Percentiles rank a stretch among this genome's conserved stretches.
phyloP scores from a whole-genome alignment of 176 grass and related monocot species.

The Cocos nucifera region DNA sequence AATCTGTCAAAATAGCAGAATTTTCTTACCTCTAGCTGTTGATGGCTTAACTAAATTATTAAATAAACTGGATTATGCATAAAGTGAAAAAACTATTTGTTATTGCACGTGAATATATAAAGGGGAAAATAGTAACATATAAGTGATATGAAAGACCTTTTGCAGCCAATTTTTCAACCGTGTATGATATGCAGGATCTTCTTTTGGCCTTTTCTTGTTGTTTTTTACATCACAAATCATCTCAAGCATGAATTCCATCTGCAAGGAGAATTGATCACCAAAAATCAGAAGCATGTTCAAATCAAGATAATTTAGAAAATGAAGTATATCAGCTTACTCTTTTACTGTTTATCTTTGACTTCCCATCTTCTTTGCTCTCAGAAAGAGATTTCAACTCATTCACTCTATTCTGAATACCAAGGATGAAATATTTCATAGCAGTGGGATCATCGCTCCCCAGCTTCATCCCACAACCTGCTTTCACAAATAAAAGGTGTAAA shows the following conservation, averaged over 20 bases:
- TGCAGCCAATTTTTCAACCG: constrained; percentile 95
- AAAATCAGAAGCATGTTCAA: constrained; percentile 15
- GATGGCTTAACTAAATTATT: too few species aligned
- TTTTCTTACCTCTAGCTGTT: too few species aligned
- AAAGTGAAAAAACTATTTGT: too few species aligned
- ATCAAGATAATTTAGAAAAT: constrained; percentile 11
- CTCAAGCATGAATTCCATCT: constrained; percentile 97
- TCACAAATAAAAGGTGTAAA: too few species aligned
- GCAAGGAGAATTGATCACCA: constrained; percentile 22
- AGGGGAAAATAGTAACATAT: too few species aligned
- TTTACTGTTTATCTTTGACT: constrained; percentile 49
- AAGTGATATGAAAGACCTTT: constrained; percentile 36
- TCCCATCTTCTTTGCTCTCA: constrained; percentile 30
- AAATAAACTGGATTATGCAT: too few species aligned
- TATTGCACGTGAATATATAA: too few species aligned
- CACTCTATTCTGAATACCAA: constrained; percentile 56
- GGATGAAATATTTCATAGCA: constrained; percentile 92
- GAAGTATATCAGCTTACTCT: constrained; percentile 45
- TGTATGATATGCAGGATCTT: constrained; percentile 62
- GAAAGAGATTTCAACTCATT: constrained; percentile 53
- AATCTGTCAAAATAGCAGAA: too few species aligned
- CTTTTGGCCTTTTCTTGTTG: constrained; percentile 82
- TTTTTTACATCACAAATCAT: constrained; percentile 97
- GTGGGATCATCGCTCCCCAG: constrained; percentile 65
- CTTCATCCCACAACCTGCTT: constrained; percentile 81